These are phyloP conservation scores for Linanthus parryae DNA, from an alignment of 148 eudicot species.

Conservation along the genomic window DNA sequence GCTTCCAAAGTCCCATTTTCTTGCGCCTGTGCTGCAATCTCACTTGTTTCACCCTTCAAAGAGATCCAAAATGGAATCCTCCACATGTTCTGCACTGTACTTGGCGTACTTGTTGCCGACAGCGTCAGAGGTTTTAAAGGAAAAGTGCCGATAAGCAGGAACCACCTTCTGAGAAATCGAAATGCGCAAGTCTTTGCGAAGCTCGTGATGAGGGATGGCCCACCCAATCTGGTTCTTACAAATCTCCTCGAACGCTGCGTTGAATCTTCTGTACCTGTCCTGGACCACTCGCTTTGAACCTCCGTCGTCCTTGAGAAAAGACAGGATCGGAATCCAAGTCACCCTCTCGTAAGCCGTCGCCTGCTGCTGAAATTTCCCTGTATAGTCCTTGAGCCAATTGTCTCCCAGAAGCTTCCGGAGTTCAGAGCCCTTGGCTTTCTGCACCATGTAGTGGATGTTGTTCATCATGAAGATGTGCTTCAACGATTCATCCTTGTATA, in stretches of 20 bases:
- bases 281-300: slow-evolving; percentile 30
- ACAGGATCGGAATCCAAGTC: slow-evolving; percentile 58
- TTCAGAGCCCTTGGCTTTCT: slow-evolving; percentile 43
- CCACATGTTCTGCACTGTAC: slow-evolving; percentile 64
- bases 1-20: too few relatives aligned
- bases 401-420: slow-evolving; percentile 38
- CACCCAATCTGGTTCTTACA: slow-evolving; percentile 55
- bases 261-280: slow-evolving; percentile 51
- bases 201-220: slow-evolving; percentile 48
- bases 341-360: slow-evolving; percentile 54
- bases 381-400: slow-evolving; percentile 52
- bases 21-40: too few relatives aligned
- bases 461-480: slow-evolving; percentile 69
- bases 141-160: slow-evolving; percentile 56
- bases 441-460: slow-evolving; percentile 64
- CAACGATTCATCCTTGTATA: slow-evolving; percentile 53
- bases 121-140: slow-evolving; percentile 16
- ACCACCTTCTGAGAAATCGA: slow-evolving; percentile 47
- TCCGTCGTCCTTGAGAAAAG: slow-evolving; percentile 41
- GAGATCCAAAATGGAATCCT: slow-evolving; percentile 40
- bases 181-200: slow-evolving; percentile 54
- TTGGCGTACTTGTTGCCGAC: slow-evolving; percentile 53
- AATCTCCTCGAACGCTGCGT: slow-evolving; percentile 54
- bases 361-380: slow-evolving; percentile 38
- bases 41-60: slow-evolving; percentile 79